Conservation (phyloP, 2,329 filamentous ascomycete species). For the Lachnellula suecica region DNA sequence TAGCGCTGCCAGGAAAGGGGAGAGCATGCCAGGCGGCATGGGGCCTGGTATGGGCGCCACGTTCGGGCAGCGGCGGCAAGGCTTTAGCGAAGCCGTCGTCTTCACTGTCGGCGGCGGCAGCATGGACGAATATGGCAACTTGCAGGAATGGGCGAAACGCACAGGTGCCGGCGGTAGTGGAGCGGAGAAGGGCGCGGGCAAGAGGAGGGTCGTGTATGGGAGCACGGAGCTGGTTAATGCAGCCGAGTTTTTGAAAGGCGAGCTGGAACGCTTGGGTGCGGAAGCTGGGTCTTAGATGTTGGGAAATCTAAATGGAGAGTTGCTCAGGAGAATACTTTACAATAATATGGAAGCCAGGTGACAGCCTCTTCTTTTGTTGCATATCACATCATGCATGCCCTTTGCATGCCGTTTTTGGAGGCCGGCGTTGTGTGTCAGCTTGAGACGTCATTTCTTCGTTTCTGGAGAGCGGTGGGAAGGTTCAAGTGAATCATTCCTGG, state of each 20-base stretch:
- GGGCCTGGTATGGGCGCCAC: conserved; percentile 72
- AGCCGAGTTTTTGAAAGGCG: conserved; percentile 62
- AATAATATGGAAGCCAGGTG: background rate
- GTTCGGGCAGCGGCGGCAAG: conserved; percentile 88
- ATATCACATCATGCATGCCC: too few species aligned
- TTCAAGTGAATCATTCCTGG: too few species aligned
- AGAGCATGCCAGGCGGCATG: conserved; percentile 42
- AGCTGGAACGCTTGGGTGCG: conserved; percentile 61
- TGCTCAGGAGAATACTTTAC: too few species aligned
- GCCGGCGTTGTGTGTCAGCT: too few species aligned
- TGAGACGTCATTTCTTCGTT: too few species aligned
- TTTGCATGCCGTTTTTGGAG: too few species aligned
- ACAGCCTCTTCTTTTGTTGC: too few species aligned
- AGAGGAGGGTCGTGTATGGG: conserved; percentile 87
- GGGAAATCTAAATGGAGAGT: background rate
- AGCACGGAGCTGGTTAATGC: conserved; percentile 82
- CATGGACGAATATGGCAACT: conserved; percentile 98
- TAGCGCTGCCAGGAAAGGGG: conserved; percentile 52
- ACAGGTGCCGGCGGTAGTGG: conserved; percentile 51
- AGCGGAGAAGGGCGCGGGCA: conserved; percentile 56
- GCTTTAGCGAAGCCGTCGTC: conserved; percentile 88
- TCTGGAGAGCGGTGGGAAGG: too few species aligned
- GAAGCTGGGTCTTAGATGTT: conserved; percentile 38
- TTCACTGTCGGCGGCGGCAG: conserved; percentile 94
- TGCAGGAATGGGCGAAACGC: conserved; percentile 92